These are phyloP conservation scores for Vanrija sp. DNA, from an alignment of 1,284 basidiomycete species.

Conservation along the genomic window DNA sequence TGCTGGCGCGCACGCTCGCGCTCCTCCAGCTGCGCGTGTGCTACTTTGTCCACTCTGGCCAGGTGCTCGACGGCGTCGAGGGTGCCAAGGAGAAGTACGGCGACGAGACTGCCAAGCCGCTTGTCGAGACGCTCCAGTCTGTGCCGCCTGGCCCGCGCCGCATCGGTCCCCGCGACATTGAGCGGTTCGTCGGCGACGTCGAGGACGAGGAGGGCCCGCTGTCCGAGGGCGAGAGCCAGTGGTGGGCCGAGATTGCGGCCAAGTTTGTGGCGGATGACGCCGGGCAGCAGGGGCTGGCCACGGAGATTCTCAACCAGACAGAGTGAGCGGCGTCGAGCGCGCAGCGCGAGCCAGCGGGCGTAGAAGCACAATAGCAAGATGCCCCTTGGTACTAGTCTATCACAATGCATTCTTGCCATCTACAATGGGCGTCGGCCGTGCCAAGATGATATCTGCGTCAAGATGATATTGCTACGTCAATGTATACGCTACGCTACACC, in stretches of 20 bases:
- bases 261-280: too few species aligned
- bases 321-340: too few species aligned
- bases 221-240: conserved; percentile 7
- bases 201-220: conserved; percentile 29
- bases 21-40: conserved; percentile 25
- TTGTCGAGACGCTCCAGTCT: conserved; percentile 8
- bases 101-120: conserved; percentile 8
- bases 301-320: too few species aligned
- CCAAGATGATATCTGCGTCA: too few species aligned
- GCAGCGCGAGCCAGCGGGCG: too few species aligned
- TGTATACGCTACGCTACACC: too few species aligned
- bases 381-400: too few species aligned
- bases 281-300: too few species aligned
- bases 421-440: too few species aligned
- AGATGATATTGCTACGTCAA: too few species aligned
- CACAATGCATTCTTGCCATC: too few species aligned
- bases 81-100: conserved; percentile 12
- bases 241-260: conserved; percentile 11
- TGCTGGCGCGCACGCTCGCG: conserved; percentile 27
- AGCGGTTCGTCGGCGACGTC: conserved; percentile 31
- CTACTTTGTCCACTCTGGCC: conserved; percentile 16
- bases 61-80: conserved; percentile 1
- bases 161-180: conserved; percentile 22
- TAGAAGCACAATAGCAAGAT: too few species aligned
- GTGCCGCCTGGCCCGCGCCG: conserved; percentile 13